phyloP scores from a whole-genome alignment of 306 rosid genomes.

The Acacia melanoxylon region DNA sequence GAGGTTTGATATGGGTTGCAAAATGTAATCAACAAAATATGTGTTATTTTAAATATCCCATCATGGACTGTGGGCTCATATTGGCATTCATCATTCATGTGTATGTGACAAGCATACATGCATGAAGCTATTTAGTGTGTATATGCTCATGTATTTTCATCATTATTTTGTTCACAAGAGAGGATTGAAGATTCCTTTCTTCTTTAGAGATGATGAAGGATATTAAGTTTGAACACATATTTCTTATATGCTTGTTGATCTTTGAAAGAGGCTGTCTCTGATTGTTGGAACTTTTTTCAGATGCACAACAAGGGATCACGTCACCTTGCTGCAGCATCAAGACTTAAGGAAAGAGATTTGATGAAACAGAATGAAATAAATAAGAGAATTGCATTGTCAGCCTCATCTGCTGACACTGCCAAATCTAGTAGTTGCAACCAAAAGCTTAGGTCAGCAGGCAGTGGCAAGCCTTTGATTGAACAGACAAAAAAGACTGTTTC shows the following conservation, averaged over 20 bases:
- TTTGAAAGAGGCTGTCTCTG: background rate
- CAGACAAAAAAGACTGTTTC: slow-evolving; percentile 30
- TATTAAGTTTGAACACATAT: background rate
- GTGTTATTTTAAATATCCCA: background rate
- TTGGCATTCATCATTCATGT: background rate
- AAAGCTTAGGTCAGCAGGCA: slow-evolving; percentile 17
- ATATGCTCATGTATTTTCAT: background rate
- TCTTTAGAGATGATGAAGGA: background rate
- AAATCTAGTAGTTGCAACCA: slow-evolving; percentile 26
- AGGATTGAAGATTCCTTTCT: background rate
- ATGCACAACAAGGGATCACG: slow-evolving; percentile 15
- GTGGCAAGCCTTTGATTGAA: slow-evolving; percentile 31
- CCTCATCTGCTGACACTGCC: slow-evolving; percentile 26
- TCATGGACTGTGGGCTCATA: background rate
- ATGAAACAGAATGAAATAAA: slow-evolving; percentile 28
- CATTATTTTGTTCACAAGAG: background rate
- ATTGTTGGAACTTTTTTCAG: background rate
- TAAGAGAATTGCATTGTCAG: slow-evolving; percentile 33
- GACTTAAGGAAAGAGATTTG: background rate
- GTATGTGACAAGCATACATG: background rate
- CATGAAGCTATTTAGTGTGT: background rate
- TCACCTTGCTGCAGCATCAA: slow-evolving; percentile 11
- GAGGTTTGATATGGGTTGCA: background rate
- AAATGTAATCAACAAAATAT: background rate
- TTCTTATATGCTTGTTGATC: background rate